Percentiles rank a stretch among this genome's conserved stretches.
Evolutionary conservation across 495 filamentous ascomycete species (phyloP).

Genomic region (Corynascus novoguineensis): DNA sequence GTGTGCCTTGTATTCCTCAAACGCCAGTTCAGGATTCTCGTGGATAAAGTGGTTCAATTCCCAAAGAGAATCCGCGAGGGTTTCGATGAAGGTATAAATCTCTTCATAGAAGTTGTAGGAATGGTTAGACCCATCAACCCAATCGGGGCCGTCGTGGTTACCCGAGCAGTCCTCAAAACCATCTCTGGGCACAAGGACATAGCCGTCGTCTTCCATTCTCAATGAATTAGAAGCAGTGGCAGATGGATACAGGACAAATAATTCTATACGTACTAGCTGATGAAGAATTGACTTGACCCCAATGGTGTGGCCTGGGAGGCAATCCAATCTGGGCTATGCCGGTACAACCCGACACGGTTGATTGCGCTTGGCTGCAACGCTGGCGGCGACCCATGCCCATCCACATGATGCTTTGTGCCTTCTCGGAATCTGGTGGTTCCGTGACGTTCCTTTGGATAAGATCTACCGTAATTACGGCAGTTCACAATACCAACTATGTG

Average conservation of each 20-base stretch:
- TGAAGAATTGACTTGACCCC: no score
- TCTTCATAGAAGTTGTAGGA: slow-evolving; percentile 18
- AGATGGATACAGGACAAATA: no score
- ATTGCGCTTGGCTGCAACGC: background rate
- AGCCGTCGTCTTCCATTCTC: slow-evolving; percentile 13
- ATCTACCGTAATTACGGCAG: background rate
- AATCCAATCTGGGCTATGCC: background rate
- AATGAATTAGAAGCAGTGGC: background rate
- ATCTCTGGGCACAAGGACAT: slow-evolving; percentile 9
- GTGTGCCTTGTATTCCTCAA: slow-evolving; percentile 53
- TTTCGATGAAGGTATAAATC: slow-evolving; percentile 36
- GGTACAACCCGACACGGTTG: background rate
- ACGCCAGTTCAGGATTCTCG: slow-evolving; percentile 56
- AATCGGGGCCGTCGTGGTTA: background rate
- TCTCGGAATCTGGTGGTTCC: background rate
- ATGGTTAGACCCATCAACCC: background rate
- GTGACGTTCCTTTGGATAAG: background rate
- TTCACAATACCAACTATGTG: no score
- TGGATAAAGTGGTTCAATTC: slow-evolving; percentile 50
- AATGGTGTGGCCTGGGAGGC: background rate
- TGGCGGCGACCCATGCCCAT: no score
- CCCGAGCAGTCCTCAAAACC: background rate
- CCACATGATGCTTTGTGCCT: background rate
- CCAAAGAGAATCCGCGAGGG: slow-evolving; percentile 34
- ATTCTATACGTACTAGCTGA: no score